These are phyloP conservation scores for Coniochaeta sp. DNA, from an alignment of 2,329 filamentous ascomycete genomes.

Conservation along the genomic window DNA sequence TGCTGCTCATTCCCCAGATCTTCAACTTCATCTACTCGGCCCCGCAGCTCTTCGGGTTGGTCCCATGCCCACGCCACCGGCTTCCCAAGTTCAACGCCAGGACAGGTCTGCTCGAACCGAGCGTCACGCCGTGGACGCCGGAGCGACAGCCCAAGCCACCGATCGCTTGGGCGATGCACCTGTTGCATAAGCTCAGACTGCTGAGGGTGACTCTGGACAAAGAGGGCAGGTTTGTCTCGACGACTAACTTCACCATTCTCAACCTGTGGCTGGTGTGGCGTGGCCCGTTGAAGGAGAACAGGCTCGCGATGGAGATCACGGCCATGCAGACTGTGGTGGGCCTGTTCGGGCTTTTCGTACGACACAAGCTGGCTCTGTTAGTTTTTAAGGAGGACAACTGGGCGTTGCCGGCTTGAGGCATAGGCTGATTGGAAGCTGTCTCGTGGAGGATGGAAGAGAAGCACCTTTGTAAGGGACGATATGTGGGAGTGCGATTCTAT, in stretches of 20 bases:
- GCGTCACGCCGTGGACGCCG: conserved; percentile 65
- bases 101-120: conserved; percentile 80
- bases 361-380: conserved; percentile 78
- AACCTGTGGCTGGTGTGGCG: conserved; percentile 97
- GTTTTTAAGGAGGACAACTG: conserved; percentile 89
- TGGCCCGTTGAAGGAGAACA: conserved; percentile 82
- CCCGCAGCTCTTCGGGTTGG: conserved; percentile 82
- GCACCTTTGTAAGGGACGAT: background rate
- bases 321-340: conserved; percentile 71
- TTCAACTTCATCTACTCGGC: conserved; percentile 95
- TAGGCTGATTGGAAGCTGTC: background rate
- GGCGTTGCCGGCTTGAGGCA: conserved; percentile 17
- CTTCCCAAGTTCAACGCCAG: conserved; percentile 82
- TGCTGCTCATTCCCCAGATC: conserved; percentile 87
- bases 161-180: conserved; percentile 55
- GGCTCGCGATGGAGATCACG: conserved; percentile 71
- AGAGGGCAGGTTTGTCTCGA: conserved; percentile 66
- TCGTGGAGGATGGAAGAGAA: background rate
- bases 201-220: conserved; percentile 61
- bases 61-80: conserved; percentile 89
- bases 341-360: conserved; percentile 73
- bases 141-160: conserved; percentile 60
- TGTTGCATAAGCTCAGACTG: conserved; percentile 62
- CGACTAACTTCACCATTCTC: conserved; percentile 84
- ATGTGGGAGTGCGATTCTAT: background rate